Evolutionary conservation across 805 yeast genomes (phyloP), one percentile per base, ranked within the genome.

Genomic region (Candida ovalis): DNA sequence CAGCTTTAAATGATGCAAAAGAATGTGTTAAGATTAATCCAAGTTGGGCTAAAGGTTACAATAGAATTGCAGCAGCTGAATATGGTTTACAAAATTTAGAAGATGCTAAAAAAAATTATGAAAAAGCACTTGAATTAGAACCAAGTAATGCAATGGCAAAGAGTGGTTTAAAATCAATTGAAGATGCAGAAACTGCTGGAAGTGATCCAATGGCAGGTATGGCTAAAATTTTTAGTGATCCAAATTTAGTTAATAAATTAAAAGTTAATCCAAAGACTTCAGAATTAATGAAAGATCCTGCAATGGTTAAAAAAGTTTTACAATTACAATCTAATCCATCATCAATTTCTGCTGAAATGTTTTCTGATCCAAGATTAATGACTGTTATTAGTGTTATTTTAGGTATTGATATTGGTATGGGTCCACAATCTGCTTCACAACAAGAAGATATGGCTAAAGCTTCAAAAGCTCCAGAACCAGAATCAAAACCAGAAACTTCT

Each of bases 31-130:
- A 80, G 60, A 82, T 90, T 69, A 88, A 87, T 55, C 84, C 90
- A 15, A 56, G 84, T 2, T 94, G 98, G 98, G 90, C 97, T 21
- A 94, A 94, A 70, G 99, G 98, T 42, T 88, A 86, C 74, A 86
- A 83, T 62, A 84, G 99, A 69, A 86, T 86, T 33, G 99, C 88
- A 50, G 91, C 97, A 55, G 99, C 99, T 28, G 81, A 84, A 43
- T 84, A 76, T 60, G 99, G 99, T n/a, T 72, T 86, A 51, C 89
- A 89, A 17, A 78, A 87, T 51, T 76, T 84, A 43, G 90, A 86
- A 27, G 86, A 80, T 21, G 94, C 98, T 41, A 79, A 78, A 57
- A 67, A 68, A 24, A 74, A 86, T 23, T 92, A 89, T 69, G 73
- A 81, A 54, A 84, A 85, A 66, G 95, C 96, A 7, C 71, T 92